Base-by-base conservation (phyloP, 148 eudicot genomes). In the Nepenthes gracilis region DNA sequence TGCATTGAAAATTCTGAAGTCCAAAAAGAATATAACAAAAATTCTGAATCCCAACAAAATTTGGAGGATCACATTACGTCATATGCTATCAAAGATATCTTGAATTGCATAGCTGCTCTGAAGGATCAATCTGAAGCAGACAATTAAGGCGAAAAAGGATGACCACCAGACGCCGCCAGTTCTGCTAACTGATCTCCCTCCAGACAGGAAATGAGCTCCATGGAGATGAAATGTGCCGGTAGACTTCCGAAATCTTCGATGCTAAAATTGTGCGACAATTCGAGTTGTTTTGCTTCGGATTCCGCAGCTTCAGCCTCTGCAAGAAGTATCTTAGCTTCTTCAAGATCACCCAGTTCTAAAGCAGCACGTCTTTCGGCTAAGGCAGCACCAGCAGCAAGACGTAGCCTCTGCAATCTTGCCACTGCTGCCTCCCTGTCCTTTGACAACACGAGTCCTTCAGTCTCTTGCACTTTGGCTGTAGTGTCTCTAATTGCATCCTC, bases 221-320 rank as follows among this genome's bases (percentile, higher is more conserved):
- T 66, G 43, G 84, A 63, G 59, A 75, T 65, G 57, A 67, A 75
- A 38, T 34, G 72, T 65, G 72, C 74, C 13, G 72, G 74, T 13
- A 70, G 35, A 76, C 62, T 66, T 59, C 49, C 67, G 59, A 76
- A 37, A 47, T 84, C 85, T 12, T 71, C 79, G 1, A 69, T 74
- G 36, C 67, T 69, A 48, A 75, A 72, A 59, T 58, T 34, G 62
- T 85, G 76, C 33, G 74, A 15, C 14, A 47, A 61, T 69, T 80
- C 77, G 60, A 87, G 77, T 65, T 79, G 79, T 74, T 73, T 76
- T 2, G 85, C 95, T 74, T 82, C 87, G 43, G 73, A 67, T 15
- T 79, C 81, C 23, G 85, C 80, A 52, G 80, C 81, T 62, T 80
- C 83, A 67, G 87, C 89, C 72, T 87, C 95, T n/a, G 79, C 75